Evolutionary conservation across 176 grass and related monocot species (phyloP), one percentile per base, ranked within the genome.

Genomic region (Lolium multiflorum): DNA sequence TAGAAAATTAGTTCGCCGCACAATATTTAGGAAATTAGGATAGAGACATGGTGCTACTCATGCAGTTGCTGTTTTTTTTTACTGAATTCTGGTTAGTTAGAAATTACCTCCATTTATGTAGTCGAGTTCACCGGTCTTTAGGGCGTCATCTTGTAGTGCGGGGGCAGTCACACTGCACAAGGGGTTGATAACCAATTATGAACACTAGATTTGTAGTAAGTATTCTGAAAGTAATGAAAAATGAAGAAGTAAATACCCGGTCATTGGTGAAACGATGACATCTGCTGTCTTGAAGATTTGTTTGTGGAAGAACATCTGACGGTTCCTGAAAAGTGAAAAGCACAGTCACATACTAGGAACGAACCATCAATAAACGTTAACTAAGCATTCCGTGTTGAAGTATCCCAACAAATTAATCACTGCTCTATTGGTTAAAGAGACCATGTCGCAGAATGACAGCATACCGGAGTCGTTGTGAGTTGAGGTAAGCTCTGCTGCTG

Each of bases 211-310:
- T 64, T 38, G 2, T 3, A n/a, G 61, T 69, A 49, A 18, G 9
- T 37, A 22, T 28, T 89, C 48, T 52, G 31, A 60, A 2, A 63
- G 55, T 47, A 44, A 0, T 4, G 56, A 58, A 47, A 77, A 0
- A 18, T 68, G 28, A 55, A 62, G 28, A 18, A 62, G n/a, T 49
- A 49, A 20, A 47, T 89, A 99, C 97, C 97, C 97, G 5, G 90
- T 99, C 86, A 95, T 99, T 3, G 97, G 97, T 49, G 97, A 97
- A 71, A 99, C 97, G 46, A 97, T 99, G 37, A 94, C 97, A 80
- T 99, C 94, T 20, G 97, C 97, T 20, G 21, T 78, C 90, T 94
- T 91, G 80, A 99, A 99, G 58, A 99, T 99, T 73, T 99, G 61
- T 56, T 89, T 96, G 75, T 99, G 97, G 62, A 99, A 99, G 74